Percentiles rank a stretch among this genome's conserved stretches.
These are phyloP conservation scores for Gelatoporia subvermispora DNA, from an alignment of 768 basidiomycete species.

Conservation along the genomic window DNA sequence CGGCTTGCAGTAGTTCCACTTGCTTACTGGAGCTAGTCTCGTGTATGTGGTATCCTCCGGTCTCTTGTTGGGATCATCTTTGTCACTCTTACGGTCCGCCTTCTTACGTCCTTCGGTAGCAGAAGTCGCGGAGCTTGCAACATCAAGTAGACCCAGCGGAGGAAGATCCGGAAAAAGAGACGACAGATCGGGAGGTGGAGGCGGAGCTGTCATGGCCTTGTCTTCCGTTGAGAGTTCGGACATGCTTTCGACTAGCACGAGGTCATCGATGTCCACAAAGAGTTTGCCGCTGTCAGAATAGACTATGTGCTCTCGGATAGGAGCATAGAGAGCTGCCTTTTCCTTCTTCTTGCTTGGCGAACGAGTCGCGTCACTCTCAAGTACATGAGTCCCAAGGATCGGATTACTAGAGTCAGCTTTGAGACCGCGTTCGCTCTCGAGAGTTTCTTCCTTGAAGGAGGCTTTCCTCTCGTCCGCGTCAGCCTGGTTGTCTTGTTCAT, in stretches of 20 bases:
- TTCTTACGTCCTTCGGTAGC: conserved; percentile 45
- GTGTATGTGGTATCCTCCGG: conserved; percentile 75
- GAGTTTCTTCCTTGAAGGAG: not conserved
- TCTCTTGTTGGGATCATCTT: conserved; percentile 72
- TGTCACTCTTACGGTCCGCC: conserved; percentile 47
- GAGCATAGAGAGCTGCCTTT: conserved; percentile 46
- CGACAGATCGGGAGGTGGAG: conserved; percentile 44
- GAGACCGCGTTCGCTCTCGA: conserved; percentile 35
- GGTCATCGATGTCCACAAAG: conserved; percentile 50
- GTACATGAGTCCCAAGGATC: conserved; percentile 18
- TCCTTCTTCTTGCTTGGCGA: conserved; percentile 32
- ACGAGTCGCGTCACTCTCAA: conserved; percentile 8
- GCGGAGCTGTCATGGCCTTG: conserved; percentile 8
- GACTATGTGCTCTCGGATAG: conserved; percentile 55
- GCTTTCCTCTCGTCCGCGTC: not conserved
- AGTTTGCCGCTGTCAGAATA: conserved; percentile 38
- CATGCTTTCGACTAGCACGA: conserved; percentile 30
- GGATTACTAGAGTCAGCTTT: conserved; percentile 58
- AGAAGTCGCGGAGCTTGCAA: conserved; percentile 3
- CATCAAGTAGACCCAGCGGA: conserved; percentile 51
- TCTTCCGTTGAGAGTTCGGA: conserved; percentile 25
- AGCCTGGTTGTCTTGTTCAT: conserved; percentile 1
- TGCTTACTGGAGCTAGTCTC: conserved; percentile 68
- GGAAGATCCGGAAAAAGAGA: conserved; percentile 85
- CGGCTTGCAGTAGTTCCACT: conserved; percentile 78